Evolutionary conservation across 202 grass and related monocot species (phyloP).

Genomic region (Zizania palustris): DNA sequence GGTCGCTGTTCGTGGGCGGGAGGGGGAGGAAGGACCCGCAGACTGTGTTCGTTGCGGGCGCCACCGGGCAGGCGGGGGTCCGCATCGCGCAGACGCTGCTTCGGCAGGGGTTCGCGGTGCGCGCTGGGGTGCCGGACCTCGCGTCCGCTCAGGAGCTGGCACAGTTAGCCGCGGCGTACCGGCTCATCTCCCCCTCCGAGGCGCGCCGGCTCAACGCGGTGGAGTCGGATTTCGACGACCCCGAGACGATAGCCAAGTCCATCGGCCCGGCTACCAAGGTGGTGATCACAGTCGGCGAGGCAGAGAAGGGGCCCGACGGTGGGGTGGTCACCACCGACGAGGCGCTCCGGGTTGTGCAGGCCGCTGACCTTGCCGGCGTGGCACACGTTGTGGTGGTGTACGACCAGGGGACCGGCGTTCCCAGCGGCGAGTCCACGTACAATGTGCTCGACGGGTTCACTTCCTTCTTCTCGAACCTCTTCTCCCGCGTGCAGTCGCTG

Average conservation of each 20-base stretch:
- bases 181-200: constrained; percentile 74
- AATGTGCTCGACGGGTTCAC: constrained; percentile 86
- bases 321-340: constrained; percentile 64
- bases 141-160: constrained; percentile 74
- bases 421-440: constrained; percentile 47
- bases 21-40: constrained; percentile 68
- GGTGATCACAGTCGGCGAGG: constrained; percentile 66
- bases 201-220: constrained; percentile 75
- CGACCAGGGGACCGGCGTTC: constrained; percentile 32
- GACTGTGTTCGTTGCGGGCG: constrained; percentile 82
- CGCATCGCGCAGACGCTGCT: constrained; percentile 75
- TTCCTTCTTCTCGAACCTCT: constrained; percentile 76
- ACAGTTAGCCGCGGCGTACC: constrained; percentile 58
- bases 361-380: constrained; percentile 75
- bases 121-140: constrained; percentile 80
- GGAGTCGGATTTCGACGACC: constrained; percentile 57
- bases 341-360: constrained; percentile 81
- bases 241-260: constrained; percentile 85
- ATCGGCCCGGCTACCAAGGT: constrained; percentile 85
- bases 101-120: constrained; percentile 70
- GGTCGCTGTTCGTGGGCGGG: constrained; percentile 42
- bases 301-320: constrained; percentile 61
- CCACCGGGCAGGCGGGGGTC: constrained; percentile 74
- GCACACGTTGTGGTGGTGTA: constrained; percentile 71
- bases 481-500: constrained; percentile 60